Conservation (phyloP, 169 alveolate genomes). For the Babesia microti region DNA sequence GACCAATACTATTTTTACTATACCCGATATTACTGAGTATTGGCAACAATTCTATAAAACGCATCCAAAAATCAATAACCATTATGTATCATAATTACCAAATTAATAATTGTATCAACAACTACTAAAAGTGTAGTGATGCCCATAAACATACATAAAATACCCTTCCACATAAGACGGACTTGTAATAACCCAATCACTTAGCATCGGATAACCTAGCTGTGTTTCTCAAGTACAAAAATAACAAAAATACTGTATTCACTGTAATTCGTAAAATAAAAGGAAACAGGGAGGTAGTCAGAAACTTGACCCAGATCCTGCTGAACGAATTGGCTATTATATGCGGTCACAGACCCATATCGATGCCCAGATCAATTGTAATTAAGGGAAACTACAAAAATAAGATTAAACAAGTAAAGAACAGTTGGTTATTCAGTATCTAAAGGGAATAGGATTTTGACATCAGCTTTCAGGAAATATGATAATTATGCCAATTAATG, state of each 20-base stretch:
- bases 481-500: background rate
- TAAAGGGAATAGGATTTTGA: conserved; percentile 30
- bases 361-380: conserved; percentile 42
- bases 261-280: conserved; percentile 54
- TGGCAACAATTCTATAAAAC: no score
- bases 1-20: no score
- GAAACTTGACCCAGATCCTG: conserved; percentile 8
- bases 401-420: conserved; percentile 40
- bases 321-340: conserved; percentile 47
- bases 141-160: conserved; percentile 25
- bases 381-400: conserved; percentile 57
- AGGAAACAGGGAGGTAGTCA: conserved; percentile 45
- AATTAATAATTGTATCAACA: no score
- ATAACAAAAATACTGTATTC: conserved; percentile 48
- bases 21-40: no score
- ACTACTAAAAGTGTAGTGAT: no score
- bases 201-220: conserved; percentile 61
- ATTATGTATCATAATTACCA: no score
- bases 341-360: conserved; percentile 41
- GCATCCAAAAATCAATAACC: no score
- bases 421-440: conserved; percentile 12
- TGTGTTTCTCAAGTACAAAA: conserved; percentile 54
- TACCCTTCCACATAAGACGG: conserved; percentile 55
- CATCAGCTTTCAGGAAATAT: background rate
- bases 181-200: conserved; percentile 32